A percentile compares a stretch with the other conserved stretches of the same genome.
Evolutionary conservation across 1,284 basidiomycete genomes (phyloP).

Genomic region (Cutaneotrichosporon sp.): DNA sequence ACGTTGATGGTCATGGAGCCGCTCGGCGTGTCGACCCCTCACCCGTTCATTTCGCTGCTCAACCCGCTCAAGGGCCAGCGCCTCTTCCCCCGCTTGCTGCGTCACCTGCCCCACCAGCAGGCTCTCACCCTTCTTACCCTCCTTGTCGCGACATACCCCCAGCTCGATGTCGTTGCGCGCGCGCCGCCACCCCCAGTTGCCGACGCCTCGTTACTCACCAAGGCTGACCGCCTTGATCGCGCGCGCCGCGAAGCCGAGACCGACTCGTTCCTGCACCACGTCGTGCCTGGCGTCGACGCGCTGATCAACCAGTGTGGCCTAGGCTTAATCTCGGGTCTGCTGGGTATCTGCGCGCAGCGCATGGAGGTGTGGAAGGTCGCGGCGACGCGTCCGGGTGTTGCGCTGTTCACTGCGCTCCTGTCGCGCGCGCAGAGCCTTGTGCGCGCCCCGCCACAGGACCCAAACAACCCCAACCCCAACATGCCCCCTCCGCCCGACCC

Average conservation of each 20-base stretch:
- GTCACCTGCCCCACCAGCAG: slow-evolving; percentile 74
- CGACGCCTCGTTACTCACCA: slow-evolving; percentile 47
- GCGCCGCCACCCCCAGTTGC: slow-evolving; percentile 58
- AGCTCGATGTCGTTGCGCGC: slow-evolving; percentile 80
- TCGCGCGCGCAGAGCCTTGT: slow-evolving; percentile 87
- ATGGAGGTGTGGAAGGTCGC: slow-evolving; percentile 69
- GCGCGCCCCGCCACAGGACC: slow-evolving; percentile 54
- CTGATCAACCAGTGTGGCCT: slow-evolving; percentile 69
- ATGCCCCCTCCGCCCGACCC: slow-evolving; percentile 52
- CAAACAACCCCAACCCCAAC: slow-evolving; percentile 48
- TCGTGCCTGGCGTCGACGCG: slow-evolving; percentile 80
- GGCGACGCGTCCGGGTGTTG: slow-evolving; percentile 75
- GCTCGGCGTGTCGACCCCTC: slow-evolving; percentile 85
- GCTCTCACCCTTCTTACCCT: slow-evolving; percentile 84
- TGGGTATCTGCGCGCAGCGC: slow-evolving; percentile 76
- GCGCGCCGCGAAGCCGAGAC: slow-evolving; percentile 80
- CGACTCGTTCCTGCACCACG: slow-evolving; percentile 77
- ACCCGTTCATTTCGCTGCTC: slow-evolving; percentile 93
- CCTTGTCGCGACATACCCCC: slow-evolving; percentile 86
- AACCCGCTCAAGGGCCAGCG: slow-evolving; percentile 88
- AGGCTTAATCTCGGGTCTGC: slow-evolving; percentile 76
- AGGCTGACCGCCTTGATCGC: slow-evolving; percentile 57
- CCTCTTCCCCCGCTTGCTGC: slow-evolving; percentile 78
- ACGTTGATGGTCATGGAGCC: slow-evolving; percentile 81
- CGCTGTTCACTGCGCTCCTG: slow-evolving; percentile 84